A percentile compares a stretch with the other conserved stretches of the same genome.
Evolutionary conservation across 2,329 filamentous ascomycete genomes (phyloP).

Genomic region (Penicillium sumatraense): DNA sequence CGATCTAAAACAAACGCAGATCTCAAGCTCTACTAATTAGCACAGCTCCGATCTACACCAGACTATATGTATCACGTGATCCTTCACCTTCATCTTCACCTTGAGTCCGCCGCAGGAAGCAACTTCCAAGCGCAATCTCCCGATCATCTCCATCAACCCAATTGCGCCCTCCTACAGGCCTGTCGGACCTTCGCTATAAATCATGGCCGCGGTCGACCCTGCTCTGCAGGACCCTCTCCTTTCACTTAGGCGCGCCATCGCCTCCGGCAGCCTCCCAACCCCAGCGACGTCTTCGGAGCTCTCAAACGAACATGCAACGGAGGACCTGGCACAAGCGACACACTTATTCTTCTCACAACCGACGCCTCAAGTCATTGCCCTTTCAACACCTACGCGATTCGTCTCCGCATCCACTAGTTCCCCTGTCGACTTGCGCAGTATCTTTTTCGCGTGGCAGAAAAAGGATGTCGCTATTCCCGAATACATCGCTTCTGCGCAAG

Average conservation of each 20-base stretch:
- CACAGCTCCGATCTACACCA: not conserved
- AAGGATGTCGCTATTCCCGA: constrained; percentile 87
- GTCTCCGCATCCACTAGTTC: constrained; percentile 69
- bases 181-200: constrained; percentile 35
- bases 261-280: constrained; percentile 69
- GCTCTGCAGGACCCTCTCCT: constrained; percentile 73
- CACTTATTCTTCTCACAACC: constrained; percentile 74
- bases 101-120: constrained; percentile 19
- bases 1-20: no score
- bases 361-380: constrained; percentile 65
- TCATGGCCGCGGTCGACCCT: constrained; percentile 60
- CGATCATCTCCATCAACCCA: constrained; percentile 8
- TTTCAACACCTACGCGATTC: constrained; percentile 82
- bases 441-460: constrained; percentile 96
- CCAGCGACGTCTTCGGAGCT: constrained; percentile 72
- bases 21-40: no score
- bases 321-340: constrained; percentile 73
- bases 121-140: constrained; percentile 13
- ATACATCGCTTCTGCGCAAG: constrained; percentile 83
- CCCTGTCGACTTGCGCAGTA: constrained; percentile 84
- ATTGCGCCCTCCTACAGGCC: constrained; percentile 24
- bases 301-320: constrained; percentile 63
- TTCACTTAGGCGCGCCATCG: constrained; percentile 82
- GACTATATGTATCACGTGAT: constrained; percentile 1
- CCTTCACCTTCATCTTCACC: constrained; percentile 11